Evolutionary conservation across 2,329 filamentous ascomycete species (phyloP).

Genomic region (Erysiphe neolycopersici): DNA sequence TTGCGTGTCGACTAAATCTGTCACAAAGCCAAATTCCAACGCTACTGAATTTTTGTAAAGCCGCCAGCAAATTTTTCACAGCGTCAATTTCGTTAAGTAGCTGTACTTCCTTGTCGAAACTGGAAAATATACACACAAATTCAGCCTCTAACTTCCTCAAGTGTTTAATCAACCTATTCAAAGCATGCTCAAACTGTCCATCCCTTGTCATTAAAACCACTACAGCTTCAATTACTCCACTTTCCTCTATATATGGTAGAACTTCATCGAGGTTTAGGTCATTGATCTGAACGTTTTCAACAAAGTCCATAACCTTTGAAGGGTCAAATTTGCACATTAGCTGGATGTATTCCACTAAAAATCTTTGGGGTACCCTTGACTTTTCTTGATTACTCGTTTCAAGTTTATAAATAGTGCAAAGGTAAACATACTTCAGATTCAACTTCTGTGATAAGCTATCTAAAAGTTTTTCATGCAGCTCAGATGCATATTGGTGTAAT

Average conservation of each 20-base stretch:
- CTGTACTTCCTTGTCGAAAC: slow-evolving; percentile 27
- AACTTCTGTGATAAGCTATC: slow-evolving; percentile 24
- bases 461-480: slow-evolving; percentile 28
- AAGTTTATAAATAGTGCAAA: slow-evolving; percentile 48
- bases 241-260: slow-evolving; percentile 67
- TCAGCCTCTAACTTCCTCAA: slow-evolving; percentile 55
- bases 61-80: slow-evolving; percentile 45
- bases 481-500: slow-evolving; percentile 26
- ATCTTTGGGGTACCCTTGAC: slow-evolving; percentile 20
- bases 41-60: slow-evolving; percentile 67
- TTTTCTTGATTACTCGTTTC: slow-evolving; percentile 14
- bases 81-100: slow-evolving; percentile 30
- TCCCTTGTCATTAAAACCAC: slow-evolving; percentile 77
- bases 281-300: slow-evolving; percentile 46
- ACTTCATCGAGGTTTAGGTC: slow-evolving; percentile 58
- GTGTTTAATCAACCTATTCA: slow-evolving; percentile 63
- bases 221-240: slow-evolving; percentile 74
- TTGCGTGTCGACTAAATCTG: slow-evolving; percentile 41
- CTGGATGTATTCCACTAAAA: slow-evolving; percentile 65
- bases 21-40: slow-evolving; percentile 94
- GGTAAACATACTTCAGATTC: slow-evolving; percentile 34
- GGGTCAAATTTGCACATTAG: slow-evolving; percentile 77
- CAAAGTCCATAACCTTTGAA: slow-evolving; percentile 59
- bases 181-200: slow-evolving; percentile 57
- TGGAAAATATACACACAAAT: slow-evolving; percentile 44